Percentiles rank a stretch among this genome's conserved stretches.
Evolutionary conservation across 345 rosid genomes (phyloP).

Genomic region (Durio zibethinus): DNA sequence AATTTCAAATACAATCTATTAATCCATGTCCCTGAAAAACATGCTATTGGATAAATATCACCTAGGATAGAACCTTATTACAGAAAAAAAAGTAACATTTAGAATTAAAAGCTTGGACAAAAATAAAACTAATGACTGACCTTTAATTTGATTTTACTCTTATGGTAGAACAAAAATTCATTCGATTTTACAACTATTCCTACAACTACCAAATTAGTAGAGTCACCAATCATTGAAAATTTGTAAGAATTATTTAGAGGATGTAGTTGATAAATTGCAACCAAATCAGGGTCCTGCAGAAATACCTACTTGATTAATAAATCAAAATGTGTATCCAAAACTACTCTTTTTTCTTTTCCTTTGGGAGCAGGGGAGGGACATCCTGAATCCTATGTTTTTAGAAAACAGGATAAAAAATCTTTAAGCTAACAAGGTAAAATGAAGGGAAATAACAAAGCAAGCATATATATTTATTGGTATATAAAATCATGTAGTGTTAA

Average conservation of each 20-base stretch:
- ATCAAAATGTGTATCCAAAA: constrained; percentile 4
- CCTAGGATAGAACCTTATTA: not conserved
- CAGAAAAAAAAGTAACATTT: not conserved
- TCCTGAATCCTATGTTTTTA: not conserved
- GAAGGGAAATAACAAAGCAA: not conserved
- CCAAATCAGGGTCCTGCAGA: not conserved
- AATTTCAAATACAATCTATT: not conserved
- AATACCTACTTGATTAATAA: not conserved
- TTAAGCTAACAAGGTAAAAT: not conserved
- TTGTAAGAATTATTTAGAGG: not conserved
- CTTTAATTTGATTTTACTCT: constrained; percentile 6
- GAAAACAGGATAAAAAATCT: not conserved
- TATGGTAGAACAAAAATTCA: not conserved
- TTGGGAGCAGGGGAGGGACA: not conserved
- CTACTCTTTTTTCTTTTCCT: not conserved
- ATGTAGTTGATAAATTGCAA: not conserved
- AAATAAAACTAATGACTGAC: not conserved
- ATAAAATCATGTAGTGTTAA: no score
- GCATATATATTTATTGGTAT: not conserved
- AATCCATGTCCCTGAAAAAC: not conserved
- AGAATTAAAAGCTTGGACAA: not conserved
- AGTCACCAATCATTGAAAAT: not conserved
- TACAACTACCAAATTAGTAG: not conserved
- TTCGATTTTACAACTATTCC: not conserved
- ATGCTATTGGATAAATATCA: not conserved